Percentiles rank a stretch among this genome's conserved stretches.
phyloP scores from a whole-genome alignment of 768 basidiomycete species.

The Hericium rajendrae region DNA sequence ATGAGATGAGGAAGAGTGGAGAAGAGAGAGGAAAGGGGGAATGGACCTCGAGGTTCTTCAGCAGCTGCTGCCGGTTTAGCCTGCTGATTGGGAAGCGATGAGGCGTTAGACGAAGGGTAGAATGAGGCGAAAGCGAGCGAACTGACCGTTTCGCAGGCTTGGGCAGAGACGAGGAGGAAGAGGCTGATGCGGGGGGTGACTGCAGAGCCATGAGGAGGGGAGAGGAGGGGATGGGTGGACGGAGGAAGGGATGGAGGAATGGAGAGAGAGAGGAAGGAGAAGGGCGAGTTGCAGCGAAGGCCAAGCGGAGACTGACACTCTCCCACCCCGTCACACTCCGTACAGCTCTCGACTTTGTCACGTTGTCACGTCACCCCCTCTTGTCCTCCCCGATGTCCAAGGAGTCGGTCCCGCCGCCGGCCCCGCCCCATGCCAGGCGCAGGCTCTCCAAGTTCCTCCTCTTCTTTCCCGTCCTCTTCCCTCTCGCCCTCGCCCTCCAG shows the following conservation, averaged over 20 bases:
- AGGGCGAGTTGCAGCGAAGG: not conserved
- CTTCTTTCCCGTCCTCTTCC: too few species aligned
- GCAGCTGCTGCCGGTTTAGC: constrained; percentile 20
- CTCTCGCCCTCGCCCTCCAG: too few species aligned
- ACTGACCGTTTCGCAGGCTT: not conserved
- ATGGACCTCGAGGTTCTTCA: constrained; percentile 31
- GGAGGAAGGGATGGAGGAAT: not conserved
- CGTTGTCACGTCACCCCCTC: not conserved
- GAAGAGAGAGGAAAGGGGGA: not conserved
- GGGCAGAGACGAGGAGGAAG: not conserved
- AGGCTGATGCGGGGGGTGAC: not conserved
- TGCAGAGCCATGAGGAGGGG: not conserved
- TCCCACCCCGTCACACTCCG: not conserved
- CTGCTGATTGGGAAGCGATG: not conserved
- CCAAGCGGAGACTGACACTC: not conserved
- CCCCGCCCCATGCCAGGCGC: not conserved
- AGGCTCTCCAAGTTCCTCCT: too few species aligned
- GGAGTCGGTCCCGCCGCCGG: not conserved
- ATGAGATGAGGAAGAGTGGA: constrained; percentile 5
- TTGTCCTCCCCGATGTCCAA: not conserved
- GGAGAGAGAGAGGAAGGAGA: not conserved
- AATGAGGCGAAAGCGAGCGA: not conserved
- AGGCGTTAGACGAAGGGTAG: not conserved
- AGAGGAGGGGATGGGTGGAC: not conserved
- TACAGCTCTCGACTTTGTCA: not conserved